Base-by-base conservation (phyloP, 805 yeast genomes). In the Wickerhamomyces subpelliculosus region DNA sequence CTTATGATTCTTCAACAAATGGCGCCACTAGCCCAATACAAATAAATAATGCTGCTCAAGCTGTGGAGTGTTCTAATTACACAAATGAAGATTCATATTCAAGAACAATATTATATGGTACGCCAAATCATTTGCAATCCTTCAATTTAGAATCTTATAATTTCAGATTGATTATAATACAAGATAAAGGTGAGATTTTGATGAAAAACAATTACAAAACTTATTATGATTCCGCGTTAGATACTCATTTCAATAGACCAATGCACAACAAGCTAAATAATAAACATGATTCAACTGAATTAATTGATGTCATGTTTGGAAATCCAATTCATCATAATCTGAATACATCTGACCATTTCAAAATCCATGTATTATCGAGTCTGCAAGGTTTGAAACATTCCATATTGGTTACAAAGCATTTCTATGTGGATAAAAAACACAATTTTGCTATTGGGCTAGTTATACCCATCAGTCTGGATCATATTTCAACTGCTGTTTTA, bases 281-380 rank as follows among this genome's bases (percentile, higher is more conserved):
- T 31, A 38, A 42, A 18, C 53, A 51, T 37, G 14, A 38, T 1
- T 13, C 42, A 1, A 27, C 29, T 3, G 46, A 62, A 32, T 43
- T 66, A 32, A 54, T 58, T 37, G 67, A 65, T 21, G 57, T 61
- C 36, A 60, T 62, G 40, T 65, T 66, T 47, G 69, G 71, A 2
- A 65, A 67, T 13, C 60, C 63, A 4, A 49, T 66, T 13, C 47
- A 48, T 29, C 55, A 54, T 32, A 42, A 54, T 59, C 43, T 54
- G 47, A 40, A 57, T 41, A 34, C 57, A 46, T 31, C 37, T 20
- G 47, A 47, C 18, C 24, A 44, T 14, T 36, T 49, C 43, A 40
- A 52, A 47, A 21, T 64, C 35, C 54, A 65, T 52, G 39, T 46
- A 4, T 53, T 43, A 44, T 58, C 44, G 34, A 46, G 22, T 44